phyloP scores from a whole-genome alignment of 2,329 filamentous ascomycete genomes.

The Venturia oleaginea region DNA sequence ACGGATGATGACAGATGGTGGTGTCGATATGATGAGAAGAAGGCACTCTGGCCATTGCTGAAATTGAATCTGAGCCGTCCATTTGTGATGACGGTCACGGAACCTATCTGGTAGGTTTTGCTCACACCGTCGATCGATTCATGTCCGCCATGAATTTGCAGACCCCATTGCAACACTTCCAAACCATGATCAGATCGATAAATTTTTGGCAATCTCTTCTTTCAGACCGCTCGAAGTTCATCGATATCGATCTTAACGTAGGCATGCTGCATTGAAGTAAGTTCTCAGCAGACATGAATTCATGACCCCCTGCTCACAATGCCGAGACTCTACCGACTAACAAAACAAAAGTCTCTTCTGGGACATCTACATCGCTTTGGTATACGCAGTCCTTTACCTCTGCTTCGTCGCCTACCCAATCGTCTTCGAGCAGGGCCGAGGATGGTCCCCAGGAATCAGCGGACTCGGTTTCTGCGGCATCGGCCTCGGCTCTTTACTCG shows the following conservation, averaged over 20 bases:
- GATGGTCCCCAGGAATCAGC: constrained; percentile 64
- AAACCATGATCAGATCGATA: too few relatives aligned
- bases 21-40: constrained; percentile 68
- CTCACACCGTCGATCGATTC: too few relatives aligned
- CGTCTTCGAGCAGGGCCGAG: constrained; percentile 65
- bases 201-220: too few relatives aligned
- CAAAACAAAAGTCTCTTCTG: constrained; percentile 53
- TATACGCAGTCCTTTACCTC: constrained; percentile 81
- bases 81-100: constrained; percentile 65
- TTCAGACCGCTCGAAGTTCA: too few relatives aligned
- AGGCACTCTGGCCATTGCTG: constrained; percentile 56
- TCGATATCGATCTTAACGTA: too few relatives aligned
- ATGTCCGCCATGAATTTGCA: too few relatives aligned
- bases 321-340: not conserved
- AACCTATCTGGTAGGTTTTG: constrained; percentile 67
- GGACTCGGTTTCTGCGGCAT: constrained; percentile 74
- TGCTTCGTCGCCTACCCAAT: constrained; percentile 89
- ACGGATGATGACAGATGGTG: constrained; percentile 65
- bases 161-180: too few relatives aligned
- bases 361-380: constrained; percentile 61
- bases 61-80: constrained; percentile 70
- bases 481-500: constrained; percentile 46
- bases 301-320: too few relatives aligned
- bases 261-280: too few relatives aligned
- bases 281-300: too few relatives aligned